Conservation (phyloP, 2,329 filamentous ascomycete species). For the Septoria linicola region DNA sequence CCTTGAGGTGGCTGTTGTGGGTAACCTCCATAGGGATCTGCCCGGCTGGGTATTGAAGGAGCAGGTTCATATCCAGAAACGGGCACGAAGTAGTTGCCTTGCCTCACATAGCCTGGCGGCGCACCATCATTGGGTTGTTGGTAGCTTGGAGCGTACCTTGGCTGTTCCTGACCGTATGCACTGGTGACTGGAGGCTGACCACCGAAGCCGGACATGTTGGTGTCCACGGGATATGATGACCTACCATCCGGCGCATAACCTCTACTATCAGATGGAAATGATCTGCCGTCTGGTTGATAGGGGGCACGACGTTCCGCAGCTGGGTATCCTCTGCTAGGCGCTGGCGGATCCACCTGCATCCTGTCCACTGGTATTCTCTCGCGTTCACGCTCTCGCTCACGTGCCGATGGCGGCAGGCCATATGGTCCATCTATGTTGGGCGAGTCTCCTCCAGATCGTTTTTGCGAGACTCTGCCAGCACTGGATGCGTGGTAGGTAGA, state of each 20-base stretch:
- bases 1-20: conserved; percentile 25
- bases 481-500: conserved; percentile 47
- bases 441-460: conserved; percentile 42
- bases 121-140: conserved; percentile 32
- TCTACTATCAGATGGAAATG: conserved; percentile 29
- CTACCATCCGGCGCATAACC: conserved; percentile 28
- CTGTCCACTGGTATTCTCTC: conserved; percentile 32
- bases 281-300: conserved; percentile 28
- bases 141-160: conserved; percentile 32
- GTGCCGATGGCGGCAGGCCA: conserved; percentile 26
- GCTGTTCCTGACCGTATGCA: conserved; percentile 32
- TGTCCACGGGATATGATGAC: conserved; percentile 30
- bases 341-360: conserved; percentile 35
- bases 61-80: conserved; percentile 32
- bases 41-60: conserved; percentile 29
- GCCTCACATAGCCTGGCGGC: conserved; percentile 37
- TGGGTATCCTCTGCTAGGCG: conserved; percentile 27
- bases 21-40: conserved; percentile 31
- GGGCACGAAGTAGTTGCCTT: conserved; percentile 38
- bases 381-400: conserved; percentile 14
- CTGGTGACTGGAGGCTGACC: conserved; percentile 30
- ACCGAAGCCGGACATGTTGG: conserved; percentile 29
- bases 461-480: conserved; percentile 42
- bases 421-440: conserved; percentile 36
- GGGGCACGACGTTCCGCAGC: conserved; percentile 25